Percentiles rank a stretch among this genome's conserved stretches.
Conservation (phyloP, 1,284 basidiomycete species). For the Cryptococcus neoformans region DNA sequence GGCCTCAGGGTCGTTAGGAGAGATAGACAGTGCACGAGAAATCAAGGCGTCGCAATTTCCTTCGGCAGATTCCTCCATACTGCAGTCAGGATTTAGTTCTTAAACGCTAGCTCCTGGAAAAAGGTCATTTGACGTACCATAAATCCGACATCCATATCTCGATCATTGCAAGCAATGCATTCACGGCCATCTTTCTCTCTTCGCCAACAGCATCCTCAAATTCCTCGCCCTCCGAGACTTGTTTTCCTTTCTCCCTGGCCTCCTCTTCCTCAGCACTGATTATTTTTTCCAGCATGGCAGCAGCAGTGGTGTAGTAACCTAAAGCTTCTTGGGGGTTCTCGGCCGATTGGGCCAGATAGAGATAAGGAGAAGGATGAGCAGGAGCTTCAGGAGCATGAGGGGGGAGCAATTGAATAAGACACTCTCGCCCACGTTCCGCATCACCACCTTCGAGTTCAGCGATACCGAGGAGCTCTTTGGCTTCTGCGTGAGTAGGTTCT, state of each 20-base stretch:
- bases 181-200: slow-evolving; percentile 66
- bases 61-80: slow-evolving; percentile 60
- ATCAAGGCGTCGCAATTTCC: slow-evolving; percentile 77
- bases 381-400: slow-evolving; percentile 62
- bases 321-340: slow-evolving; percentile 69
- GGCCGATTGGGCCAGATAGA: slow-evolving; percentile 85
- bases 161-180: slow-evolving; percentile 86
- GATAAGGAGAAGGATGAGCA: slow-evolving; percentile 64
- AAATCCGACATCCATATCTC: slow-evolving; percentile 97
- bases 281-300: slow-evolving; percentile 67
- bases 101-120: background rate
- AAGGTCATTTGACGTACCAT: slow-evolving; percentile 56
- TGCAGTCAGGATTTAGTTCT: slow-evolving; percentile 36
- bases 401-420: slow-evolving; percentile 55
- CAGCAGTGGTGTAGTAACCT: slow-evolving; percentile 75
- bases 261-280: slow-evolving; percentile 50
- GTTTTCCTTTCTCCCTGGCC: slow-evolving; percentile 23
- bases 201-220: slow-evolving; percentile 54
- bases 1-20: slow-evolving; percentile 74
- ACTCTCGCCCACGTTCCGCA: slow-evolving; percentile 62
- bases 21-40: slow-evolving; percentile 65
- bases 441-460: slow-evolving; percentile 74
- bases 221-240: slow-evolving; percentile 59
- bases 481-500: slow-evolving; percentile 64
- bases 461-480: slow-evolving; percentile 74